Base-by-base conservation (phyloP, 805 yeast species). In the Ascoidea tarda region DNA sequence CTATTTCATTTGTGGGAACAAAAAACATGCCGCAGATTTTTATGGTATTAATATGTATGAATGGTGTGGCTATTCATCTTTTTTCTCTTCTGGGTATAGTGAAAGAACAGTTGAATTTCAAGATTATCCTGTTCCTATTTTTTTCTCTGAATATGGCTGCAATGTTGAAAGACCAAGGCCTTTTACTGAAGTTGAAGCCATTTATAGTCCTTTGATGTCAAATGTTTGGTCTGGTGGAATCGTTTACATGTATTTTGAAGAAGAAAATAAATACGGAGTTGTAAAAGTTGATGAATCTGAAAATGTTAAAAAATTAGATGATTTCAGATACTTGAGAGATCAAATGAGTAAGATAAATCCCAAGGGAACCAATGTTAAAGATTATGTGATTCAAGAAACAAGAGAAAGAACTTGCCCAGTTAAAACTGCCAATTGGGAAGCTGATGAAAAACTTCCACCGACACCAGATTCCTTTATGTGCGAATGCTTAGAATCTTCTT, bases 221-320 rank as follows among this genome's bases (percentile, higher is more conserved):
- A 84, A 75, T 66, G 83, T 83, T 55, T 85, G 91, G 93, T 84
- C 91, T 50, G 91, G 95, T 71, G 95, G 91, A 77, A 84, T 85
- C 63, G 91, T 84, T 52, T 85, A 84, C 73, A 80, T 84, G 90
- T 85, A 84, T 71, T 85, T 79, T 69, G 76, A 85, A 71, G 91
- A 85, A 72, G 71, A 69, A 53, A 84, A 84, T 70, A 67, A 84
- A 61, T 84, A 83, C 63, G 91, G 95, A 71, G 75, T 84, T 63
- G 90, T 84, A 52, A 58, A 77, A 52, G 67, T 80, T 56, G 69
- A 67, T 51, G 70, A 69, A 57, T 66, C 64, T 58, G 70, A 69
- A 38, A 55, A 66, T n/a, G 84, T 81, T 55, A 66, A 71, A 51
- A 83, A 91, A 53, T 69, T 82, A 69, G 67, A 66, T 49, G 91